Evolutionary conservation across 129 eudicot genomes (phyloP), one percentile per base, ranked within the genome.

Genomic region (Flaveria robusta): DNA sequence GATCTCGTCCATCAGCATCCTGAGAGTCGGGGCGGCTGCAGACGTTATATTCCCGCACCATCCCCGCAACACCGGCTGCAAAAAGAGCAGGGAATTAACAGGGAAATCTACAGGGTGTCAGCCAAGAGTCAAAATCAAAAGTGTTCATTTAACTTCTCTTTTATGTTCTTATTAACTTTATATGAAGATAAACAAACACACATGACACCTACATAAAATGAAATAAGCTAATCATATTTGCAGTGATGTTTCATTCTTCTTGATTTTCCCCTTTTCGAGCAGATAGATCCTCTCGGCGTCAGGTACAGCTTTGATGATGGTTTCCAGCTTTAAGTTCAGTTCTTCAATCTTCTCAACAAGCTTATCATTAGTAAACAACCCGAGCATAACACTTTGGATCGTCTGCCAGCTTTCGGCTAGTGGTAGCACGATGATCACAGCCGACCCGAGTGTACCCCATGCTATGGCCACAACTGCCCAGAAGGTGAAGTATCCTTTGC

Each of bases 401-500:
- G 99, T 89, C 55, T 64, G 72, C 99, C 99, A 87, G 83, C 99
- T 95, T 75, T 95, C 99, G 0, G 83, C 81, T 47, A 95, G 37
- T 56, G 99, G 99, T 70, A 95, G 72, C 66, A 85, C 85, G 4
- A 95, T 89, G 64, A 95, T 95, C 39, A 94, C 96, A 2, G 85
- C 96, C 7, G 99, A 94, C 78, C 88, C 99, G 6, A 94, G 63
- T 29, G 99, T 91, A 41, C 99, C 99, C 99, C 99, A 95, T 49
- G 92, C 96, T 71, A 95, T 87, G 16, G 99, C 94, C 16, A 95
- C 89, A 31, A 87, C 85, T 16, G 99, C 96, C 99, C 99, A 95
- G 56, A 89, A 88, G 71, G 97, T 91, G 82, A 95, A 95, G 82
- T 89, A 95, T 13, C 87, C 93, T 85, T 83, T 72, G 75, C 83